A percentile compares a stretch with the other conserved stretches of the same genome.
Conservation (phyloP, 2,329 filamentous ascomycete species). For the Macroventuria anomochaeta region DNA sequence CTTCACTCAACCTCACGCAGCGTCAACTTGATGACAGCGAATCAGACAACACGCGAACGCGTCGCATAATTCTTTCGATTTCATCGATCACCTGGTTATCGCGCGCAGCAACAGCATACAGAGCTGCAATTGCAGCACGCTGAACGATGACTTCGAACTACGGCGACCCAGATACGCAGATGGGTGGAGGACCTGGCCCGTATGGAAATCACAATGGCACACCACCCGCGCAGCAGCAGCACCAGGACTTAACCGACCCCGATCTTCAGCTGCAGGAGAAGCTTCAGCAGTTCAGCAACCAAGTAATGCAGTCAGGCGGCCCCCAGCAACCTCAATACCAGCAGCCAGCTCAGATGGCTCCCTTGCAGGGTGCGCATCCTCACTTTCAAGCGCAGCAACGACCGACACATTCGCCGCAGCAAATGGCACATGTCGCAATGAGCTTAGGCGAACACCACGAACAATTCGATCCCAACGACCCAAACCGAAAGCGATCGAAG, state of each 20-base stretch:
- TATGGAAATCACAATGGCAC: slow-evolving; percentile 47
- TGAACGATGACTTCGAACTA: slow-evolving; percentile 42
- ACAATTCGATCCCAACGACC: slow-evolving; percentile 45
- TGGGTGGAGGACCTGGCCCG: slow-evolving; percentile 41
- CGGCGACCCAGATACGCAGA: slow-evolving; percentile 43
- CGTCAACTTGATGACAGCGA: slow-evolving; percentile 29
- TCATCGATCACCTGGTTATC: background rate
- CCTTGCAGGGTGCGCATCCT: slow-evolving; percentile 39
- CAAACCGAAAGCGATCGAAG: slow-evolving; percentile 48
- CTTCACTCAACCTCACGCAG: slow-evolving; percentile 27
- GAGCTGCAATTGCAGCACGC: slow-evolving; percentile 18
- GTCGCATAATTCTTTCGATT: slow-evolving; percentile 1
- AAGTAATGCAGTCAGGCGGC: slow-evolving; percentile 39
- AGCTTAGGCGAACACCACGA: slow-evolving; percentile 45
- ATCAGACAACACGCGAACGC: slow-evolving; percentile 20
- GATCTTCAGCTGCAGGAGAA: slow-evolving; percentile 46
- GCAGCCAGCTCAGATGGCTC: slow-evolving; percentile 37
- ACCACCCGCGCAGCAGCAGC: slow-evolving; percentile 41
- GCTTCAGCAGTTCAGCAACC: slow-evolving; percentile 44
- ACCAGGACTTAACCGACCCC: slow-evolving; percentile 40
- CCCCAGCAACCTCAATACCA: slow-evolving; percentile 40
- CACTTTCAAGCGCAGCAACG: slow-evolving; percentile 46
- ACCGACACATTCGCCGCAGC: slow-evolving; percentile 48
- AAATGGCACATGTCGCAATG: slow-evolving; percentile 50
- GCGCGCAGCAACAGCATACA: slow-evolving; percentile 24